These are phyloP conservation scores for Solanum paucissectum DNA, from an alignment of 257 asterid genomes.

Conservation along the genomic window DNA sequence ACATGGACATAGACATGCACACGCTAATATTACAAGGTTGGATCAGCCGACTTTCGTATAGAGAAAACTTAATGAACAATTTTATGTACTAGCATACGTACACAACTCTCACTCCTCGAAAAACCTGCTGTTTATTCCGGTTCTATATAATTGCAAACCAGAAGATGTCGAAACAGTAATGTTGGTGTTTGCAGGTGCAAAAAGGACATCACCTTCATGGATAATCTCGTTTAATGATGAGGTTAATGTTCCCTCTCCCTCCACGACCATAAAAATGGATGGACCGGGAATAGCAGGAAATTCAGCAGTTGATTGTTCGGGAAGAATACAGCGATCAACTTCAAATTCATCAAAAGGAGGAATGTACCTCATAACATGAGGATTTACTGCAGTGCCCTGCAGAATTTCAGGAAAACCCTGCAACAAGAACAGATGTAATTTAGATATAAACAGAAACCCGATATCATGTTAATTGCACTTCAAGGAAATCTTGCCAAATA, in stretches of 20 bases:
- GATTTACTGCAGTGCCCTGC: conserved; percentile 42
- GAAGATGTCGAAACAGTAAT: conserved; percentile 20
- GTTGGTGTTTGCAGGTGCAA: conserved; percentile 47
- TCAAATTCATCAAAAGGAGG: conserved; percentile 95
- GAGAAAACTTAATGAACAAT: background rate
- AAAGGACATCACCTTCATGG: conserved; percentile 62
- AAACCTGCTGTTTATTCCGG: conserved; percentile 40
- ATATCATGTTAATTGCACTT: background rate
- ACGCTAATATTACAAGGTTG: background rate
- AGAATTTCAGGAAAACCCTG: conserved; percentile 74
- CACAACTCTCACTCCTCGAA: background rate
- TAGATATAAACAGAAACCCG: background rate
- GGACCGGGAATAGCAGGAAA: conserved; percentile 66
- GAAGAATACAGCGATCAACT: conserved; percentile 70
- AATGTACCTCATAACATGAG: conserved; percentile 40
- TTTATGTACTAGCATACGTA: background rate
- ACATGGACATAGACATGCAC: background rate
- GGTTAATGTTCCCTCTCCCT: conserved; percentile 47
- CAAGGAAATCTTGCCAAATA: background rate
- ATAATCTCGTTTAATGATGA: conserved; percentile 21
- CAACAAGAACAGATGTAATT: background rate
- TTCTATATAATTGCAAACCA: conserved; percentile 54
- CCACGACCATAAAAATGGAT: conserved; percentile 42
- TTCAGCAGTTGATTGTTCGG: conserved; percentile 32
- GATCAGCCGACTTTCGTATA: background rate